These are phyloP conservation scores for Colletotrichum sansevieriae DNA, from an alignment of 2,329 filamentous ascomycete genomes.

Conservation along the genomic window DNA sequence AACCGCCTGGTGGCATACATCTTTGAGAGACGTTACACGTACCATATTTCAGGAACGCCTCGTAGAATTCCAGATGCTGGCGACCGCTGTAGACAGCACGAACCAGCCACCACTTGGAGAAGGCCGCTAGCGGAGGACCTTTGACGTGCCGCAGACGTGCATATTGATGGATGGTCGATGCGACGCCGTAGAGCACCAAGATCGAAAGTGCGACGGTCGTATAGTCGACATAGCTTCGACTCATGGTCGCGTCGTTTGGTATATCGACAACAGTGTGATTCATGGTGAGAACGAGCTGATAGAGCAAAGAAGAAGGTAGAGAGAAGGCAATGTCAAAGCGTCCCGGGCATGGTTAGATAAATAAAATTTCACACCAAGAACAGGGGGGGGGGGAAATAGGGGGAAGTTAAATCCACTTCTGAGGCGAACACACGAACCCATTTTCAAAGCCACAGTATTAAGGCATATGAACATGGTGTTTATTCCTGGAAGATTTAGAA, in stretches of 20 bases:
- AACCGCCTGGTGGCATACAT: neutral
- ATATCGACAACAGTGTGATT: neutral
- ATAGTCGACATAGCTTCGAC: slow-evolving; percentile 10
- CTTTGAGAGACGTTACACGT: slow-evolving; percentile 24
- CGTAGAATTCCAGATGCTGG: slow-evolving; percentile 52
- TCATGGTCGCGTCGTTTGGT: slow-evolving; percentile 9
- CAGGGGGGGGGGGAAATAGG: no score
- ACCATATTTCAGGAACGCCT: slow-evolving; percentile 53
- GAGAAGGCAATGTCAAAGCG: neutral
- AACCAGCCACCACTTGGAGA: slow-evolving; percentile 57
- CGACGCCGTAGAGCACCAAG: slow-evolving; percentile 33
- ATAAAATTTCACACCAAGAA: neutral
- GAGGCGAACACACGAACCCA: no score
- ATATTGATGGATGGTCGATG: slow-evolving; percentile 48
- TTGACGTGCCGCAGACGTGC: slow-evolving; percentile 55
- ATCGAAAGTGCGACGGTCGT: neutral
- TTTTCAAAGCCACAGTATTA: no score
- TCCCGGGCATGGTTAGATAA: neutral
- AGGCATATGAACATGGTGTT: no score
- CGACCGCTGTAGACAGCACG: slow-evolving; percentile 49
- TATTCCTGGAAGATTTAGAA: no score
- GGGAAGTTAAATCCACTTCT: no score
- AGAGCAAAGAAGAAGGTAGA: neutral
- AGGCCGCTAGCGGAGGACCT: slow-evolving; percentile 53
- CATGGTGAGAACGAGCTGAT: neutral